Conservation (phyloP, 2,329 filamentous ascomycete genomes). For the Corniculantispora saksenae region DNA sequence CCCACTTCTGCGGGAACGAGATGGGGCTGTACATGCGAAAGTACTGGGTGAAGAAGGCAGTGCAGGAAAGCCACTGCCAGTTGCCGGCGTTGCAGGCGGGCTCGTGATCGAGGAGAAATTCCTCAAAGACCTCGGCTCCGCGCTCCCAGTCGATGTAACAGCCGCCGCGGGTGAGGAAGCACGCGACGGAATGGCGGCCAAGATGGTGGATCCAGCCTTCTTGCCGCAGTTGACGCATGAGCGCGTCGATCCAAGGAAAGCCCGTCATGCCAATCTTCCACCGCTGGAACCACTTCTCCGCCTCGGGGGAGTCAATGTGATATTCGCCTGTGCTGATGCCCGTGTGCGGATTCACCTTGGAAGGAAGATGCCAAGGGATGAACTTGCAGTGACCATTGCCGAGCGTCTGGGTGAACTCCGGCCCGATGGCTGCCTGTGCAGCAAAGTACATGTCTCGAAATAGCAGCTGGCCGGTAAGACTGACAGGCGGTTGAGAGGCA, state of each 20-base stretch:
- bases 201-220: constrained; percentile 84
- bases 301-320: constrained; percentile 61
- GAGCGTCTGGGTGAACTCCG: constrained; percentile 63
- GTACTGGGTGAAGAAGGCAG: constrained; percentile 74
- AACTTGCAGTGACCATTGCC: constrained; percentile 70
- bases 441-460: constrained; percentile 86
- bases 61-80: constrained; percentile 77
- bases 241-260: constrained; percentile 78
- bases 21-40: constrained; percentile 71
- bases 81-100: constrained; percentile 73
- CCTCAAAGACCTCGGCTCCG: constrained; percentile 76
- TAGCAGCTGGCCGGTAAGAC: constrained; percentile 69
- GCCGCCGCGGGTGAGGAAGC: constrained; percentile 77
- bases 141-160: constrained; percentile 81
- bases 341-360: constrained; percentile 49
- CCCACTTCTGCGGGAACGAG: constrained; percentile 75
- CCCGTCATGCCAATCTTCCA: constrained; percentile 72
- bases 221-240: constrained; percentile 71
- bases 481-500: constrained; percentile 65
- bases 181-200: constrained; percentile 75
- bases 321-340: constrained; percentile 60
- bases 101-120: constrained; percentile 75
- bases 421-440: constrained; percentile 69
- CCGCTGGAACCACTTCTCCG: constrained; percentile 65
- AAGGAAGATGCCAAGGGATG: constrained; percentile 76